A percentile compares a stretch with the other conserved stretches of the same genome.
These are phyloP conservation scores for Rhodotorula sp. DNA, from an alignment of 1,284 basidiomycete genomes.

Conservation along the genomic window DNA sequence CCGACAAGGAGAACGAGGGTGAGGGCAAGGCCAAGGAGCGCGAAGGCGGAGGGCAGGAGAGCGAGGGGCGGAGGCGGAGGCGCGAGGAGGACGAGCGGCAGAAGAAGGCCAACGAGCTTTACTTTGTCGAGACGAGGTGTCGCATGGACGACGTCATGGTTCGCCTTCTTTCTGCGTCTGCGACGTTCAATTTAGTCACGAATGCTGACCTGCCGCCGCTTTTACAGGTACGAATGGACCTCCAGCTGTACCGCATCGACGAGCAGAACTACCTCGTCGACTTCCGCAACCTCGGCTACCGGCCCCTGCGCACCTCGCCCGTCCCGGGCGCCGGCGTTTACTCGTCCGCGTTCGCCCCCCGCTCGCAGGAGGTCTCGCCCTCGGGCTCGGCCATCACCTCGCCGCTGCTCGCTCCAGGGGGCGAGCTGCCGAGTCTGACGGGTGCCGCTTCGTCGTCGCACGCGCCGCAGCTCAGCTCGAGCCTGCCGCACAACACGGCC, in stretches of 20 bases:
- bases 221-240: slow-evolving; percentile 84
- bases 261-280: slow-evolving; percentile 95
- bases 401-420: slow-evolving; percentile 16
- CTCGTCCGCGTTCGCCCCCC: slow-evolving; percentile 1
- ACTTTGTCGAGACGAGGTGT: slow-evolving; percentile 92
- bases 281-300: slow-evolving; percentile 95
- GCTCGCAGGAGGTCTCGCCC: slow-evolving; percentile 11
- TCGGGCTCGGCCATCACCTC: slow-evolving; percentile 17
- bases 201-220: background rate
- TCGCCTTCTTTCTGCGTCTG: slow-evolving; percentile 48
- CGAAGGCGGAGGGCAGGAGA: slow-evolving; percentile 41
- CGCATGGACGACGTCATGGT: slow-evolving; percentile 88
- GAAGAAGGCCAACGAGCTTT: slow-evolving; percentile 63
- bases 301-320: slow-evolving; percentile 56
- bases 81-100: slow-evolving; percentile 53
- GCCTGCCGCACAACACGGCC: slow-evolving; percentile 37
- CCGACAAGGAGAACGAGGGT: slow-evolving; percentile 39
- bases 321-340: background rate
- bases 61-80: slow-evolving; percentile 48
- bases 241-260: slow-evolving; percentile 95
- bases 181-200: background rate
- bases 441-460: background rate
- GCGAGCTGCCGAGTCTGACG: slow-evolving; percentile 6
- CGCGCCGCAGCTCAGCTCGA: background rate
- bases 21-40: slow-evolving; percentile 32